Base-by-base conservation (phyloP, 1,284 basidiomycete species). In the Tylopilus sp. region DNA sequence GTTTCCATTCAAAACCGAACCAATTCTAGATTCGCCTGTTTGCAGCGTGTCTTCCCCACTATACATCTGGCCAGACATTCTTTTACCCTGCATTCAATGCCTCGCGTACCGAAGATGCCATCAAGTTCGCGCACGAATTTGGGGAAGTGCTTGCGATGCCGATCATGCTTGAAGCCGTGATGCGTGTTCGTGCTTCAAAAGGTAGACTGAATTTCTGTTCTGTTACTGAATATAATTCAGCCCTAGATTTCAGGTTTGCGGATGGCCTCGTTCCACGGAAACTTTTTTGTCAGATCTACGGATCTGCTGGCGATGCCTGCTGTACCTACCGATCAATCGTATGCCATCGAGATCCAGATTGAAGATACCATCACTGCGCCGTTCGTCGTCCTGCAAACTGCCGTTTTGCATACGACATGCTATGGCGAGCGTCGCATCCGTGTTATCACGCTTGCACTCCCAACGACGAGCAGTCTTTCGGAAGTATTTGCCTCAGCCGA, bases 51-150 rank as follows among this genome's bases (percentile, higher is more conserved):
- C 77, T 99, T 29, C 96, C 96, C 12, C 89, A 95, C 63, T 99
- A 99, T 72, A 99, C 96, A 14, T 92, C 94, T 52, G 96, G 96
- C 37, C 91, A 97, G 69, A 97, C 95, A 0, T 99, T 94, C 75
- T 96, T 95, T 71, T 99, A 99, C 71, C 96, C 95, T 17, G 92
- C 92, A 7, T 99, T 99, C 78, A 97, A 96, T 67, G 96, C 96
- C 9, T 83, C 84, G 3, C 83, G 94, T 35, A 79, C 90, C 10
- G 95, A 99, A 69, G 96, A 99, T 64, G 95, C 95, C 1, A 79
- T 95, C 71, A 98, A 98, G 72, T 98, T 99, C 64, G 92, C 95
- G 0, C 94, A 94, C 62, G 96, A 99, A 70, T 95, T 99, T 63
- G 91, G 92, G 30, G 85, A 91, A 61, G 91, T 96, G 18, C 71